phyloP scores from a whole-genome alignment of 805 yeast genomes.

The Suhomyces prunicola region DNA sequence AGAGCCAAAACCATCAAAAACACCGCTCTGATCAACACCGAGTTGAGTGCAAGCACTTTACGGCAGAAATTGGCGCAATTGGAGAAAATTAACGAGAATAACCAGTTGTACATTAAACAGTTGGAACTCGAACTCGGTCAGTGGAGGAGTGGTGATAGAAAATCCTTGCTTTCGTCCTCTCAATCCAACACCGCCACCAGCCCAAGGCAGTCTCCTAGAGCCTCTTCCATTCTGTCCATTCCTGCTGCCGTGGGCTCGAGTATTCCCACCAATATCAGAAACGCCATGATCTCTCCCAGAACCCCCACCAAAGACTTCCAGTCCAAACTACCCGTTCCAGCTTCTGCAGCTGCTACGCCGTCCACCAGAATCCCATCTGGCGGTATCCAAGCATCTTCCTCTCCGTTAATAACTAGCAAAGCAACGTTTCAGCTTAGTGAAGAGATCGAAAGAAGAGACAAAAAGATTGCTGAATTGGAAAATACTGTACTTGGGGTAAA shows the following conservation, averaged over 20 bases:
- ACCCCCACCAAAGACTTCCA: conserved; percentile 13
- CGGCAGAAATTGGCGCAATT: conserved; percentile 37
- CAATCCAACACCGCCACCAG: neutral
- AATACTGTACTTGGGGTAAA: conserved; percentile 26
- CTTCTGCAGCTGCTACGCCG: neutral
- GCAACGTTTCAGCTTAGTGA: conserved; percentile 9
- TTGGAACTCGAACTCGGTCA: conserved; percentile 40
- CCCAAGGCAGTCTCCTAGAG: neutral
- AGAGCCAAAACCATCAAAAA: conserved; percentile 69
- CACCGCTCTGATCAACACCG: conserved; percentile 60
- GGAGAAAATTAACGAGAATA: conserved; percentile 29
- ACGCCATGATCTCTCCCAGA: conserved; percentile 8
- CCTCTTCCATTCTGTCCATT: neutral
- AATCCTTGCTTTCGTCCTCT: conserved; percentile 3
- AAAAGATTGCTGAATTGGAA: conserved; percentile 30
- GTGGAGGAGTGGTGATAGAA: conserved; percentile 32
- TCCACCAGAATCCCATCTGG: conserved; percentile 1
- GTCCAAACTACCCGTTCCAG: conserved; percentile 10
- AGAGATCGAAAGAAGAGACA: conserved; percentile 26
- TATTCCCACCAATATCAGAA: conserved; percentile 6
- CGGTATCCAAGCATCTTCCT: conserved; percentile 8
- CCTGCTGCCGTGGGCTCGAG: conserved; percentile 1
- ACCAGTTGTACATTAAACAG: conserved; percentile 30
- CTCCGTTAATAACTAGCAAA: conserved; percentile 2
- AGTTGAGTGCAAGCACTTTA: conserved; percentile 49